phyloP scores from a whole-genome alignment of 345 rosid species.

The Salix caprea region DNA sequence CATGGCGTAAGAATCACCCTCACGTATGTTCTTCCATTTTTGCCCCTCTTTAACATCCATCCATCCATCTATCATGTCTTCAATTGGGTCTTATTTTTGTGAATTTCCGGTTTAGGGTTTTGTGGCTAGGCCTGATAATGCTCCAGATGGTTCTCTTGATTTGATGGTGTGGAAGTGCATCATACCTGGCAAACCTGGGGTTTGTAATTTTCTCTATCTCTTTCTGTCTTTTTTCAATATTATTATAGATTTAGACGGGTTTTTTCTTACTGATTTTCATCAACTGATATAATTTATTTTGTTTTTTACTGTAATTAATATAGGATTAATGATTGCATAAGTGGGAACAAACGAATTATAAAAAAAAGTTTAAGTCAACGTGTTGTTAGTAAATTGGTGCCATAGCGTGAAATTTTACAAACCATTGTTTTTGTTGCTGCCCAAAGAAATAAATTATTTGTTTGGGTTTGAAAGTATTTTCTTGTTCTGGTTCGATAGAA shows the following conservation, averaged over 20 bases:
- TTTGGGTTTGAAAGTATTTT: background rate
- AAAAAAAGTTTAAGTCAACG: background rate
- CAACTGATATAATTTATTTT: no score
- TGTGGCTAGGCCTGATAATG: conserved; percentile 12
- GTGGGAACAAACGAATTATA: background rate
- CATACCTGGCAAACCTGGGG: conserved; percentile 16
- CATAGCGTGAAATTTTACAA: background rate
- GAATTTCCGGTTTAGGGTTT: background rate
- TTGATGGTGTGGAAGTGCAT: conserved; percentile 13
- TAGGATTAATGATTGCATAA: background rate
- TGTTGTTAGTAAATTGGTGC: background rate
- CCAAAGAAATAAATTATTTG: background rate
- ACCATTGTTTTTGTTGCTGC: background rate
- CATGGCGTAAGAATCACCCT: conserved; percentile 15
- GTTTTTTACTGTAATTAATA: background rate
- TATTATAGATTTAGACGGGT: background rate
- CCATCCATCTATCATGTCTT: background rate
- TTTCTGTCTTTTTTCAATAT: background rate
- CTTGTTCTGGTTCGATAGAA: background rate
- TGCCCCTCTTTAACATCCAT: background rate
- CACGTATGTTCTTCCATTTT: conserved; percentile 4
- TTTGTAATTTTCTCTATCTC: background rate
- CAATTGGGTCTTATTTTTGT: background rate
- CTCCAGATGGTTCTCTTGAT: conserved; percentile 2
- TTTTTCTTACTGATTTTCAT: background rate